Conservation (phyloP, 768 basidiomycete genomes). For the Suillus luteus region DNA sequence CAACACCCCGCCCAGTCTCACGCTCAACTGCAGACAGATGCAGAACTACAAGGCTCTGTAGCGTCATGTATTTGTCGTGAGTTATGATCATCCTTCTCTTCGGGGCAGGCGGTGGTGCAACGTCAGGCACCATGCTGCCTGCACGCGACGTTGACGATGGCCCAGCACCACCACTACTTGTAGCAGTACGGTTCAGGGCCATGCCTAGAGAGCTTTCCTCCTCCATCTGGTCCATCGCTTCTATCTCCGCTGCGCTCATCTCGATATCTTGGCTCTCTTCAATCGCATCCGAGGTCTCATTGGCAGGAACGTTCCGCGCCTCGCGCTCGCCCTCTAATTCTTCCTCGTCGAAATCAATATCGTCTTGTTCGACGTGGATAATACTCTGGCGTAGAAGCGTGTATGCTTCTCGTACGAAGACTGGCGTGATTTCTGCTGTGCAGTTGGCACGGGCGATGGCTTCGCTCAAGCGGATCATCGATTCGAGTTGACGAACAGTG, state of each 20-base stretch:
- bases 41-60: slow-evolving; percentile 87
- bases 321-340: slow-evolving; percentile 62
- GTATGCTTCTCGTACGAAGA: slow-evolving; percentile 95
- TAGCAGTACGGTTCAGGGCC: slow-evolving; percentile 40
- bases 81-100: slow-evolving; percentile 89
- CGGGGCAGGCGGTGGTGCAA: slow-evolving; percentile 41
- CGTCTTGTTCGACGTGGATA: slow-evolving; percentile 99
- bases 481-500: slow-evolving; percentile 96
- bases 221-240: slow-evolving; percentile 52
- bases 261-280: slow-evolving; percentile 62
- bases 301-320: slow-evolving; percentile 34
- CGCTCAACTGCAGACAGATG: slow-evolving; percentile 79
- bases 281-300: slow-evolving; percentile 38
- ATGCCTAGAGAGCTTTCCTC: slow-evolving; percentile 46
- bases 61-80: slow-evolving; percentile 90
- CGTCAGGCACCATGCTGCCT: slow-evolving; percentile 30
- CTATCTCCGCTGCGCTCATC: slow-evolving; percentile 64
- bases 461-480: slow-evolving; percentile 97
- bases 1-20: slow-evolving; percentile 73
- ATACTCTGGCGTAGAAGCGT: slow-evolving; percentile 93
- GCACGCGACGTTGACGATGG: slow-evolving; percentile 36
- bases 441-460: slow-evolving; percentile 98
- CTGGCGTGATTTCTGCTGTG: slow-evolving; percentile 93
- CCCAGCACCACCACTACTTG: slow-evolving; percentile 33
- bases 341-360: slow-evolving; percentile 96